These are phyloP conservation scores for Ciborinia camelliae DNA, from an alignment of 2,329 filamentous ascomycete species.

Conservation along the genomic window DNA sequence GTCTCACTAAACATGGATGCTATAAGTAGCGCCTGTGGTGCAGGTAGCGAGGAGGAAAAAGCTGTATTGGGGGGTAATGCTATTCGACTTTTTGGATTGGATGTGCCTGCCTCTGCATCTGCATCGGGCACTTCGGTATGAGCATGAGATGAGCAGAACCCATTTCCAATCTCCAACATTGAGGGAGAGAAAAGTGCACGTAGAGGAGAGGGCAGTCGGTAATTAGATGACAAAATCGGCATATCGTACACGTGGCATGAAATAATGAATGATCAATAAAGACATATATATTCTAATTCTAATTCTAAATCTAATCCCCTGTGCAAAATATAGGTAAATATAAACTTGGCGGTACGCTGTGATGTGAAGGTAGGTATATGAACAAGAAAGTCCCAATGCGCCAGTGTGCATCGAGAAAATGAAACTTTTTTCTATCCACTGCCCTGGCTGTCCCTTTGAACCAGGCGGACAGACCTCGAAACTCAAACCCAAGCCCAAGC, in stretches of 20 bases:
- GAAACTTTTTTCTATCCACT: too few relatives aligned
- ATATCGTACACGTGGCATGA: too few relatives aligned
- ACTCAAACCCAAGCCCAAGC: background rate
- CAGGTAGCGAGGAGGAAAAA: slow-evolving; percentile 45
- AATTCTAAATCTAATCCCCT: background rate
- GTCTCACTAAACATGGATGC: slow-evolving; percentile 57
- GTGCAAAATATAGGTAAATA: too few relatives aligned
- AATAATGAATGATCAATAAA: too few relatives aligned
- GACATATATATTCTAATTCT: background rate
- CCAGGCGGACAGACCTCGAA: too few relatives aligned
- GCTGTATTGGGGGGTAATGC: slow-evolving; percentile 60
- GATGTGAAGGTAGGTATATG: too few relatives aligned
- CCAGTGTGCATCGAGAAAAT: too few relatives aligned
- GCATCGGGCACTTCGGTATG: background rate
- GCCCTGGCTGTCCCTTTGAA: too few relatives aligned
- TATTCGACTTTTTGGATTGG: slow-evolving; percentile 46
- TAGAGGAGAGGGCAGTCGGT: too few relatives aligned
- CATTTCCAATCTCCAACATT: background rate
- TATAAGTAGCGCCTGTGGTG: slow-evolving; percentile 50
- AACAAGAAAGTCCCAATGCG: too few relatives aligned
- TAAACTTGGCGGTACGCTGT: too few relatives aligned
- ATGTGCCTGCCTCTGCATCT: background rate
- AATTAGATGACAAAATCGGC: too few relatives aligned
- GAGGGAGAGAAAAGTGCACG: background rate
- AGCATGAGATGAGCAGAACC: background rate